Conservation (phyloP, 1,139 yeast species). For the Taphrina sp. region DNA sequence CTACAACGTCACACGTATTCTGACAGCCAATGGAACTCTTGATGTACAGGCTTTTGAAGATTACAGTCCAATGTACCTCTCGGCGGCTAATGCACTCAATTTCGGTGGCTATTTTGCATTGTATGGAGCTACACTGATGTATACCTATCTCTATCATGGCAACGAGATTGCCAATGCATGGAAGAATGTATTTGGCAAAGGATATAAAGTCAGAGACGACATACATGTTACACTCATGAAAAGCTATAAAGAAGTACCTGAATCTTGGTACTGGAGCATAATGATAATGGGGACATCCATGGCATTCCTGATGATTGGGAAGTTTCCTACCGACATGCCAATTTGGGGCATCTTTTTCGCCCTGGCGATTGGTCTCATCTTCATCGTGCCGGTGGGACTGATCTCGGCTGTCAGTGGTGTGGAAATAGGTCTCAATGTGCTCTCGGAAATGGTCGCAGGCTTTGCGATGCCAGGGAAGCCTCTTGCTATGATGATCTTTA, state of each 20-base stretch:
- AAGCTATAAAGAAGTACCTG: conserved; percentile 49
- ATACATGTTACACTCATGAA: conserved; percentile 21
- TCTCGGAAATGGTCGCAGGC: conserved; percentile 63
- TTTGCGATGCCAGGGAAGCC: conserved; percentile 65
- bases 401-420: conserved; percentile 46
- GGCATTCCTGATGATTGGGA: conserved; percentile 52
- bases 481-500: conserved; percentile 57
- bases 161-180: conserved; percentile 51
- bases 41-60: conserved; percentile 52
- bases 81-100: conserved; percentile 60
- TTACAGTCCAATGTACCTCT: conserved; percentile 61
- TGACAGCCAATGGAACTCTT: conserved; percentile 52
- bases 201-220: conserved; percentile 2
- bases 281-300: conserved; percentile 53
- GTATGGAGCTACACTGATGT: conserved; percentile 54
- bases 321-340: conserved; percentile 48
- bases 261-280: conserved; percentile 61
- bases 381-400: conserved; percentile 37
- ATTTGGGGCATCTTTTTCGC: conserved; percentile 47
- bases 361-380: conserved; percentile 45
- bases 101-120: conserved; percentile 65
- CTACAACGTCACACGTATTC: conserved; percentile 52
- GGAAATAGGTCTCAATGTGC: conserved; percentile 60
- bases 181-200: conserved; percentile 2
- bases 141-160: conserved; percentile 59